These are phyloP conservation scores for Taphrina sp. DNA, from an alignment of 1,139 yeast species.

Conservation along the genomic window DNA sequence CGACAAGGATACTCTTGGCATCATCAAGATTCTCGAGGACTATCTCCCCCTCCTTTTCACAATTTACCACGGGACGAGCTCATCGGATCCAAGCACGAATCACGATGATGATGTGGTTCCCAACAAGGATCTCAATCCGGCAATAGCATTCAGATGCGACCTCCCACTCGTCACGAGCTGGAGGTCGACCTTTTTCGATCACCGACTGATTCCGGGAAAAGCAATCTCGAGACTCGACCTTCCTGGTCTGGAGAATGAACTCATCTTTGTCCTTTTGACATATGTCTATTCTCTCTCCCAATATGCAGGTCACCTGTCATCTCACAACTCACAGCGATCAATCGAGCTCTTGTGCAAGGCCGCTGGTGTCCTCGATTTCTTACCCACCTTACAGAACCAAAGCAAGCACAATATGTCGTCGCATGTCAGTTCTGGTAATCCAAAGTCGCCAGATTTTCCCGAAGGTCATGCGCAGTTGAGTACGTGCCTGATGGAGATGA, in stretches of 20 bases:
- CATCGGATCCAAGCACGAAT: background rate
- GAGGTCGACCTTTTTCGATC: conserved; percentile 21
- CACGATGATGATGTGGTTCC: background rate
- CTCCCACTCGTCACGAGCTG: conserved; percentile 6
- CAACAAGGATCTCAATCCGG: background rate
- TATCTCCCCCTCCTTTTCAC: conserved; percentile 17
- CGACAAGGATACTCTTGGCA: conserved; percentile 19
- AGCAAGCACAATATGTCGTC: too few relatives aligned
- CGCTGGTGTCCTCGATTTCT: conserved; percentile 18
- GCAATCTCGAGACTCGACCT: conserved; percentile 20
- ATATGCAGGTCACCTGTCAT: background rate
- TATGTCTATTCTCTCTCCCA: conserved; percentile 27
- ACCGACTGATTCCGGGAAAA: conserved; percentile 20
- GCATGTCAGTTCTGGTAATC: background rate
- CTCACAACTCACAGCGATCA: background rate
- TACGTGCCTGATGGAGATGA: conserved; percentile 1
- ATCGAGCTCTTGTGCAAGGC: conserved; percentile 11
- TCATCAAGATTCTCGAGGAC: conserved; percentile 15
- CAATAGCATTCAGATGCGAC: background rate
- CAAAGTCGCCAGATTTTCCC: conserved; percentile 5
- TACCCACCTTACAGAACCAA: too few relatives aligned
- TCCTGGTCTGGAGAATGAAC: conserved; percentile 10
- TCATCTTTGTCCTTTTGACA: conserved; percentile 23
- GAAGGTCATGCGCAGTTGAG: conserved; percentile 17
- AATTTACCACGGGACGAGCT: conserved; percentile 2